Base-by-base conservation (phyloP, 208 protist species). In the Trypanosoma caninum region DNA sequence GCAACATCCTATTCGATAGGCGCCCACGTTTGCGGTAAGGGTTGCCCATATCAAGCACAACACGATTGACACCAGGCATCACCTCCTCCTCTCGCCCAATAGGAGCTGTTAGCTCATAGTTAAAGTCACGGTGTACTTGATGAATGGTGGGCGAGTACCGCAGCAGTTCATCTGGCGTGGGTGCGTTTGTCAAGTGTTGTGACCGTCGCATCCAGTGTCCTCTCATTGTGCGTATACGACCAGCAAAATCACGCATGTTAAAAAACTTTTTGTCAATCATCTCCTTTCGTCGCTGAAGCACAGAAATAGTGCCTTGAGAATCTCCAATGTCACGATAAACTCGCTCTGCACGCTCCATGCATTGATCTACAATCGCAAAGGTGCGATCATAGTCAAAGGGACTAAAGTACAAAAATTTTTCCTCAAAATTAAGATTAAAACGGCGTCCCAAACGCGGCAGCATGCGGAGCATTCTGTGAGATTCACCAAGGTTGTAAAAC, bases 391-490 rank as follows among this genome's bases (percentile, higher is more conserved):
- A 89, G 63, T 95, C 89, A 55, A 93, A 93, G 2, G 89, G 89
- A 4, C 80, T 89, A 67, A 84, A 95, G 67, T 95, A 95, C 45
- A 91, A 67, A 57, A 95, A 95, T 64, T 95, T 95, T 42, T 89
- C 67, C 68, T 95, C 85, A 48, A 70, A 80, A 69, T 95, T 95
- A 33, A 93, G 75, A 44, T 86, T 82, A 65, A 95, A 90, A 28
- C 85, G 83, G 34, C 86, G 85, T 28, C 81, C 76, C 8, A 95
- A 77, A 23, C 83, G 80, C 9, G 89, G 89, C 22, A 95, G 59
- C 9, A 93, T 68, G 5, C 89, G 80, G 23, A 95, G 58, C 89
- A 93, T 93, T 16, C 85, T 74, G 72, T 95, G 89, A 16, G 86
- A 93, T 60, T 83, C 76, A 0, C 89, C 89, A 27, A 74, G 69